Evolutionary conservation across 1,139 yeast species (phyloP).

Genomic region (Candida glucosophila): DNA sequence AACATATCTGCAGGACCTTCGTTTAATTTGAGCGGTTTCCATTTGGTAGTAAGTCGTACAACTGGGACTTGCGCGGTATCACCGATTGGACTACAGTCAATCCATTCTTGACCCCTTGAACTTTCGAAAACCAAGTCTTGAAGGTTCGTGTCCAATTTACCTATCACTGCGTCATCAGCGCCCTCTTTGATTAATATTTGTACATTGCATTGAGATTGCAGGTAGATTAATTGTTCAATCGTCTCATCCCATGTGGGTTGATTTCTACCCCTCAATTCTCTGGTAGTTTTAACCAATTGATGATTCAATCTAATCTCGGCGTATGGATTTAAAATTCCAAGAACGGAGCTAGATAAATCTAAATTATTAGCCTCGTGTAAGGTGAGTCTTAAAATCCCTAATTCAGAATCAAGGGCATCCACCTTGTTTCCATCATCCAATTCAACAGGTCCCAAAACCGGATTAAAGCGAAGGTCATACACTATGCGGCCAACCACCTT

Average conservation of each 20-base stretch:
- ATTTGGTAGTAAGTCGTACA: slow-evolving; percentile 45
- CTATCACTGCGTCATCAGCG: slow-evolving; percentile 40
- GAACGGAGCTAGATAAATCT: slow-evolving; percentile 52
- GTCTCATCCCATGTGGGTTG: slow-evolving; percentile 66
- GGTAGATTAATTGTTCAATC: slow-evolving; percentile 51
- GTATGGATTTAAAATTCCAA: slow-evolving; percentile 65
- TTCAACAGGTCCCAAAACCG: slow-evolving; percentile 39
- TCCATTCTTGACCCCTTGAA: slow-evolving; percentile 45
- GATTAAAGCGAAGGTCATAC: slow-evolving; percentile 59
- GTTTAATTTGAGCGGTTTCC: slow-evolving; percentile 62
- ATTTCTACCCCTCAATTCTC: slow-evolving; percentile 57
- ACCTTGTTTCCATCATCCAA: slow-evolving; percentile 45
- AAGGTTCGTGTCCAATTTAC: slow-evolving; percentile 44
- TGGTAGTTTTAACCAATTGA: slow-evolving; percentile 43
- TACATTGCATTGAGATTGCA: slow-evolving; percentile 47
- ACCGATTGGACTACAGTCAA: slow-evolving; percentile 17
- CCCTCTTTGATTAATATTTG: slow-evolving; percentile 52
- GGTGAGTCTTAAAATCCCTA: slow-evolving; percentile 63
- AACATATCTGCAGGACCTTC: slow-evolving; percentile 37
- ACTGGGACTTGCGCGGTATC: slow-evolving; percentile 27
- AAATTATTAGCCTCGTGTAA: slow-evolving; percentile 67
- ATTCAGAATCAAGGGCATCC: slow-evolving; percentile 45
- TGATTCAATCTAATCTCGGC: slow-evolving; percentile 58
- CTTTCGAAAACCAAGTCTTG: slow-evolving; percentile 46
- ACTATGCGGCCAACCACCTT: slow-evolving; percentile 51